Evolutionary conservation across 768 basidiomycete genomes (phyloP), one percentile per base, ranked within the genome.

Genomic region (Leccinum pellstonianum): DNA sequence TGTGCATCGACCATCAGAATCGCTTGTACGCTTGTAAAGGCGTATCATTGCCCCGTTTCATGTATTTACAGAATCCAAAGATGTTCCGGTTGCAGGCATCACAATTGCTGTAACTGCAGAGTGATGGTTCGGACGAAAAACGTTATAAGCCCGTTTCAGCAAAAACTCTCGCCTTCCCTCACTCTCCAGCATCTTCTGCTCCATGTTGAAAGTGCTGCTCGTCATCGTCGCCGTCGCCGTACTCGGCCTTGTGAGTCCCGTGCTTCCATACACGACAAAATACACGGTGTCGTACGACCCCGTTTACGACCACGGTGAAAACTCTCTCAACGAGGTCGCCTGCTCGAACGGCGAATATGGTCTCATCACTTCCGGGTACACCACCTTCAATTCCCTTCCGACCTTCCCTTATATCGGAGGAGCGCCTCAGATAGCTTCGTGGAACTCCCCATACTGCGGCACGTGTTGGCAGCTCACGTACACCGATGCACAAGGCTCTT

Each of bases 321-420:
- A 66, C 25, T 80, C 80, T 11, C 74, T 87, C 21, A 58, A 68
- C 64, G 71, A 64, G 3, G 77, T 83, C 41, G 75, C 79, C 48
- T 85, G 84, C 74, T 83, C 81, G 1, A 73, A 82, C 62, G 85
- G 86, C 8, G 59, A 70, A 23, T 74, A 84, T 56, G 86, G 86
- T 14, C 74, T 88, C 21, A 35, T 78, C 12, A 76, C 77, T 14
- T 71, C 51, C 19, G 77, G 67, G 25, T 86, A 76, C 71, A 77
- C 72, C 4, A 85, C 79, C 38, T 82, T 86, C 54, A 77, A 75
- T 14, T 72, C 75, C 38, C 70, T 88, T 29, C 85, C 86, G 2
- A 73, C 71, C 50, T 89, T 86, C 76, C 85, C 86, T 1, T 68
- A 76, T 69, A 83, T 88, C 65, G 86, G 84, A 31, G 86, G 82